Evolutionary conservation across 225 moss, liverwort and hornwort species (phyloP), one percentile per base, ranked within the genome.

Genomic region (Polytrichum commune): DNA sequence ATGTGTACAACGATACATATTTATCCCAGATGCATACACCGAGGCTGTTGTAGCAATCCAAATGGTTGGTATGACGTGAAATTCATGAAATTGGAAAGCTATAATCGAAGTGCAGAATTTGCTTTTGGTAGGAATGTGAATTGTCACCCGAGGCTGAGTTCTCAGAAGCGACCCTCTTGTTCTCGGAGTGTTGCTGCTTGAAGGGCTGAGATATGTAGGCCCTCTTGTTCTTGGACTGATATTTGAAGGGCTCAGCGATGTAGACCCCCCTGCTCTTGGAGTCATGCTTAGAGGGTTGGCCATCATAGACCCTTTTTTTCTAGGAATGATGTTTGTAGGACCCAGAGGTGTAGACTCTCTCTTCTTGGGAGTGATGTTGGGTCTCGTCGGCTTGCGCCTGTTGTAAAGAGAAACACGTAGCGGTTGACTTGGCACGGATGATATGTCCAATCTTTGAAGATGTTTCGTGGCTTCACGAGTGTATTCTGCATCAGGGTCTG

Each of bases 401-500:
- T 65, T 29, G 32, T 65, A 28, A 20, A 65, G 19, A 29, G 30
- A 32, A 65, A 29, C 65, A 29, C n/a, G 65, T 20, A 20, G 27
- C 5, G 19, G 4, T 29, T 29, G 28, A n/a, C 30, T 18, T 29
- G 65, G 65, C 65, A 28, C 32, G n/a, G 28, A 32, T 8, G 65
- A 65, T 33, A 65, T 28, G 30, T 65, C 65, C 30, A 65, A 19
- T 1, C 18, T 28, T 28, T 65, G 28, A 65, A 65, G 65, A 28
- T 20, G 65, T 7, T 27, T 20, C 28, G 2, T 65, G 20, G n/a
- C 22, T 60, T n/a, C 22, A 60, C 60, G 24, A n/a, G 60, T n/a
- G 60, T 60, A 18, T 33, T 65, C 65, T 65, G 32, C 65, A 28
- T 65, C 30, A 29, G 65, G 32, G 30, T 28, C 18, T n/a, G 65